Base-by-base conservation (phyloP, 768 basidiomycete species). In the Tricholoma flavovirens region DNA sequence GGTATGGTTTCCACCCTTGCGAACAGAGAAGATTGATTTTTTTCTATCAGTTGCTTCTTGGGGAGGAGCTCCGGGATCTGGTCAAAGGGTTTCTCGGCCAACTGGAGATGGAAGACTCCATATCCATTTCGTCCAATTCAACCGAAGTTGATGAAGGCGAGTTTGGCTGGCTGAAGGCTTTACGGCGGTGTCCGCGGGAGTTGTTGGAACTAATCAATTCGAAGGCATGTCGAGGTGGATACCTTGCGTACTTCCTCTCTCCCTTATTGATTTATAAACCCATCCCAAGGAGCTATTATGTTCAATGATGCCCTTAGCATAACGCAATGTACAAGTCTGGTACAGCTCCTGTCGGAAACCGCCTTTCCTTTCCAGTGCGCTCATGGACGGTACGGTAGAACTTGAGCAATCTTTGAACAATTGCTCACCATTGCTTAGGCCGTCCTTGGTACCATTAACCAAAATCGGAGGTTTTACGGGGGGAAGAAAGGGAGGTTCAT, bases 341-440 rank as follows among this genome's bases (percentile, higher is more conserved):
- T 98, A 45, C 62, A 65, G 5, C 79, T 83, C 60, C 77, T 99
- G 26, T 77, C 86, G 8, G 68, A 78, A 58, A 92, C 93, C 2
- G 77, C 79, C 3, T 88, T 91, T 64, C 95, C 96, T 1, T 98
- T 97, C 71, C 91, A 92, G 67, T 99, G 97, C 72, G 97, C 97
- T 30, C 97, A 99, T 71, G 97, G 96, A 66, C 79, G 90, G 90
- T 88, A 57, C 43, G 71, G 67, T 48, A 32, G 30, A 35, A 51
- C 52, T 22, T 49, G 56, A 21, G 15, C 2, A 9, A 24, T 56
- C 8, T 32, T 29, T 17, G 52, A 17, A 38, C 10, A 15, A 15
- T 5, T 46, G 6, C 24, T 30, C 9, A 52, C 32, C 32, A 4
- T 40, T 40, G 8, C 30, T 5, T 58, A 78, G 76, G 38, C 76